Evolutionary conservation across 768 basidiomycete genomes (phyloP).

Genomic region (Mycena venus): DNA sequence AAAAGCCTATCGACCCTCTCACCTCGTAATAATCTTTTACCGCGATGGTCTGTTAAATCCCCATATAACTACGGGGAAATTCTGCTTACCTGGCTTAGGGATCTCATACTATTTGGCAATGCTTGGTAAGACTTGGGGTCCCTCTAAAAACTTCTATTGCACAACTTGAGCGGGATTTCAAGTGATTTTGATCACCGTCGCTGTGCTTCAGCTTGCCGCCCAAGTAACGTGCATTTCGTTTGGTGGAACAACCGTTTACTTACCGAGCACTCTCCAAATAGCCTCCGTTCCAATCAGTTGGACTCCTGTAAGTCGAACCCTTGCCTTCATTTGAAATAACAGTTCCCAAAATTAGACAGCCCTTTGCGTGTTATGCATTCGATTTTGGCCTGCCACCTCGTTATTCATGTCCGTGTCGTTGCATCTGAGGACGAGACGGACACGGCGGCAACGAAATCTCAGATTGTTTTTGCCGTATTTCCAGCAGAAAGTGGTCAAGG

Average conservation of each 20-base stretch:
- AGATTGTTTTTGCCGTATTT: conserved; percentile 1
- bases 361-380: conserved; percentile 21
- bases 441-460: not conserved
- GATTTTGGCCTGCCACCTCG: conserved; percentile 17
- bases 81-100: not conserved
- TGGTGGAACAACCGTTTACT: not conserved
- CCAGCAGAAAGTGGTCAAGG: not conserved
- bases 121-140: not conserved
- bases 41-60: conserved; percentile 2
- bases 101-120: conserved; percentile 16
- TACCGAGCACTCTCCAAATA: not conserved
- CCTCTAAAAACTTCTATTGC: not conserved
- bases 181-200: not conserved
- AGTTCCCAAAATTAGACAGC: not conserved
- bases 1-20: not conserved
- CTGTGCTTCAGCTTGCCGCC: not conserved
- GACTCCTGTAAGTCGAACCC: not conserved
- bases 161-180: no score
- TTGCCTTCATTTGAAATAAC: not conserved
- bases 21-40: conserved; percentile 12
- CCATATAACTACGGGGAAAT: not conserved
- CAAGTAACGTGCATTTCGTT: not conserved
- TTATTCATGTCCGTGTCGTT: conserved; percentile 18
- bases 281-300: not conserved
- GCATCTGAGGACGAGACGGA: not conserved